phyloP scores from a whole-genome alignment of 768 basidiomycete species.

The Phaeolepiota aurea region DNA sequence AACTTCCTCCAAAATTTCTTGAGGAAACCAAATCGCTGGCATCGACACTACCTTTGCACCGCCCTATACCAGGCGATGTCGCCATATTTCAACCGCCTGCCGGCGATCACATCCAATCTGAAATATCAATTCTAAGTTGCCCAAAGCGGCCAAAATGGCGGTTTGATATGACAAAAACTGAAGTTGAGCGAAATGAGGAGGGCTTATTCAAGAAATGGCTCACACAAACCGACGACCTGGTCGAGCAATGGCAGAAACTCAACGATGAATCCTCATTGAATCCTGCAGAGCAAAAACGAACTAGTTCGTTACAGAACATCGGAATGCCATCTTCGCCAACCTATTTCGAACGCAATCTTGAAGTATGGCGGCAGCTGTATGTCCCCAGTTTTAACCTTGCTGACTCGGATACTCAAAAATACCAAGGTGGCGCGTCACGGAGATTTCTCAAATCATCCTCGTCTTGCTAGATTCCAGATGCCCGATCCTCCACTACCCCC shows the following conservation, averaged over 20 bases:
- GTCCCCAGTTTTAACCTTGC: conserved; percentile 19
- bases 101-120: conserved; percentile 8
- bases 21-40: conserved; percentile 52
- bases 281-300: conserved; percentile 5
- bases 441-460: conserved; percentile 83
- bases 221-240: conserved; percentile 45
- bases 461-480: conserved; percentile 87
- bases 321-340: conserved; percentile 59
- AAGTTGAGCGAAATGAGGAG: conserved; percentile 88
- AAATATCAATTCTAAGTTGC: conserved; percentile 24
- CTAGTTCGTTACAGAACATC: conserved; percentile 3
- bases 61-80: conserved; percentile 43
- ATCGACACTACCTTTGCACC: conserved; percentile 36
- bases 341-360: conserved; percentile 83
- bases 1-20: conserved; percentile 49
- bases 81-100: conserved; percentile 25
- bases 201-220: conserved; percentile 79
- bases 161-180: conserved; percentile 78
- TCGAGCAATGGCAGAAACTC: conserved; percentile 42
- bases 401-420: conserved; percentile 2
- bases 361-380: conserved; percentile 92
- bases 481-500: conserved; percentile 79
- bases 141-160: conserved; percentile 83
- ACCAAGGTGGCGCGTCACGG: conserved; percentile 83
- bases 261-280: conserved; percentile 7